Evolutionary conservation across 306 rosid genomes (phyloP), one percentile per base, ranked within the genome.

Genomic region (Dicorynia guianensis): DNA sequence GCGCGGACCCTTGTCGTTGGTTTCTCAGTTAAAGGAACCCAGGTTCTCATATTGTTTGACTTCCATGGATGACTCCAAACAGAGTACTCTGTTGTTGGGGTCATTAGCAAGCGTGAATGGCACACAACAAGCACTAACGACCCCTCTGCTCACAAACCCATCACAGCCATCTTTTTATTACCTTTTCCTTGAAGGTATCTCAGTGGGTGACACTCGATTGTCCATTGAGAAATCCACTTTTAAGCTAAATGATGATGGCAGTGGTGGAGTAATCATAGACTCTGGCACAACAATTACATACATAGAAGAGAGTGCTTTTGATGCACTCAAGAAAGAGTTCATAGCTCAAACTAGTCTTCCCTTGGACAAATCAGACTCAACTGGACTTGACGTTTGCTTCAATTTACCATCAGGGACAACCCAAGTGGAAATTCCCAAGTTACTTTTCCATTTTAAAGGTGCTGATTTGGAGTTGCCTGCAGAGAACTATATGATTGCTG

Each of bases 201-300:
- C 97, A 0, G 93, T 94, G 0, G 98, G 98, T 9, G 87, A 62
- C 19, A 83, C 79, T 12, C 63, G 38, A 12, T 67, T 94, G 71
- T 7, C 86, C 6, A 80, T 88, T 0, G 79, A 62, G 4, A 79
- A 87, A 34, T 72, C 85, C 36, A 87, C 86, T 12, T 91, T 93
- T 47, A 80, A 85, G 0, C 44, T 92, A 3, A 52, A 55, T 10
- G 80, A 84, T 34, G 94, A 90, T 62, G 98, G 96, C 7, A 87
- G 60, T 58, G 98, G 98, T 0, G 98, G 98, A 4, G 19, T 90
- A 15, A 92, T 92, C 72, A 90, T 94, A 43, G 98, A 94, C 55
- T 94, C 96, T 0, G 98, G 98, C 38, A 94, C 98, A 12, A 94
- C 98, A 0, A 84, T 94, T 4, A 84, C 95, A 0, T 92, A 92